Percentiles rank a stretch among this genome's conserved stretches.
Evolutionary conservation across 2,329 filamentous ascomycete genomes (phyloP).

Genomic region (Elsinoe australis): DNA sequence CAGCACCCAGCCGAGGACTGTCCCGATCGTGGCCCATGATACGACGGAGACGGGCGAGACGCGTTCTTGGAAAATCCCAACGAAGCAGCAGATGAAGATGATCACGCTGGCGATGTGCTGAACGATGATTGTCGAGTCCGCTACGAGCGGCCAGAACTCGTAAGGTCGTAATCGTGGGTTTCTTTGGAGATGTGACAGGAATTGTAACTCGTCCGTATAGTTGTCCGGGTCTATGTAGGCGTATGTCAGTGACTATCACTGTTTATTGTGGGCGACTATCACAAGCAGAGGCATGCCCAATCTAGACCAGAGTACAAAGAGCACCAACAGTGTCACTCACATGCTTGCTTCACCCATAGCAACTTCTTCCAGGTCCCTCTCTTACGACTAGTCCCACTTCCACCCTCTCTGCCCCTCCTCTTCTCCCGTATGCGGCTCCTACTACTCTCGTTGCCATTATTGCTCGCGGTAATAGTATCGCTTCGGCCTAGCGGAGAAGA

Average conservation of each 20-base stretch:
- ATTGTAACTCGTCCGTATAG: slow-evolving; percentile 94
- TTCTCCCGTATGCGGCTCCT: slow-evolving; percentile 33
- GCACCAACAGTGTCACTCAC: slow-evolving; percentile 42
- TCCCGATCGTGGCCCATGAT: slow-evolving; percentile 72
- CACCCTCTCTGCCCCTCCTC: slow-evolving; percentile 46
- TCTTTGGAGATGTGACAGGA: slow-evolving; percentile 88
- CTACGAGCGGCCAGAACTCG: slow-evolving; percentile 94
- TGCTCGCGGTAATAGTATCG: slow-evolving; percentile 25
- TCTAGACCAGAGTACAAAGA: background rate
- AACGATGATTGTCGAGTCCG: slow-evolving; percentile 91
- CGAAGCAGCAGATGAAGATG: slow-evolving; percentile 90
- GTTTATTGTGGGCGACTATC: too few species aligned
- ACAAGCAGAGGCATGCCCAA: background rate
- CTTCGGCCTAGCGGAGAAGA: slow-evolving; percentile 27
- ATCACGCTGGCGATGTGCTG: slow-evolving; percentile 93
- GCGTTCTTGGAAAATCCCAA: slow-evolving; percentile 77
- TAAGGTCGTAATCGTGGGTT: slow-evolving; percentile 92
- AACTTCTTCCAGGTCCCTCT: slow-evolving; percentile 87
- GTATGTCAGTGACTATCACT: slow-evolving; percentile 14
- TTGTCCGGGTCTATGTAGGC: slow-evolving; percentile 77
- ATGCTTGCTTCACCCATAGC: slow-evolving; percentile 95
- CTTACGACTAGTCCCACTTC: slow-evolving; percentile 55
- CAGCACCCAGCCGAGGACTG: slow-evolving; percentile 77
- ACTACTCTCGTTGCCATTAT: slow-evolving; percentile 23
- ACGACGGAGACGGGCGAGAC: slow-evolving; percentile 88